Conservation (phyloP, 768 basidiomycete species). For the Tricholoma terreum region DNA sequence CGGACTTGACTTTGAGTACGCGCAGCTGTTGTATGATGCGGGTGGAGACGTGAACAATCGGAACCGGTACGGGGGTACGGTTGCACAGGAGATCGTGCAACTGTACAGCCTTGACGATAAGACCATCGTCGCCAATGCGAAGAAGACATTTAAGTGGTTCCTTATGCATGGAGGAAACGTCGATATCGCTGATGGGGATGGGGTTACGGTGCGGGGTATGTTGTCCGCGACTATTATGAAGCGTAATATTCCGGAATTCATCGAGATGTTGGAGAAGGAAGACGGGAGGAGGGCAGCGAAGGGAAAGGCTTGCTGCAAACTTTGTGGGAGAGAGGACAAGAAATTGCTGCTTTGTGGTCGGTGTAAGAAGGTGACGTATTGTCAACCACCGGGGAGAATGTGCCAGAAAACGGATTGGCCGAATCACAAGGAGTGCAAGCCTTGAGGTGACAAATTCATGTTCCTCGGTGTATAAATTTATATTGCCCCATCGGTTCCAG, state of each 20-base stretch:
- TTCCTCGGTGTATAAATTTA: background rate
- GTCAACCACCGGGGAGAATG: conserved; percentile 22
- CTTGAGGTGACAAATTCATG: conserved; percentile 8
- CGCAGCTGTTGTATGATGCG: conserved; percentile 39
- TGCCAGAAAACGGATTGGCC: conserved; percentile 43
- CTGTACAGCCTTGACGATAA: conserved; percentile 23
- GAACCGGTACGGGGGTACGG: conserved; percentile 38
- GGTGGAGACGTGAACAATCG: conserved; percentile 39
- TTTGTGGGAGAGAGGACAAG: conserved; percentile 31
- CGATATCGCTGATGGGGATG: conserved; percentile 38
- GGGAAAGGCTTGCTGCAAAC: conserved; percentile 27
- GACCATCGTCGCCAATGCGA: conserved; percentile 21
- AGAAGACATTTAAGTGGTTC: conserved; percentile 34
- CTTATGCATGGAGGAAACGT: conserved; percentile 41
- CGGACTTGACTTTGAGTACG: conserved; percentile 37
- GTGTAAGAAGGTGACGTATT: conserved; percentile 36
- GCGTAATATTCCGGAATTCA: conserved; percentile 10
- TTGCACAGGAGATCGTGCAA: conserved; percentile 36
- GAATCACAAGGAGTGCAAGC: conserved; percentile 35
- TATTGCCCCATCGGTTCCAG: background rate
- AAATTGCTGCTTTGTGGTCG: conserved; percentile 28
- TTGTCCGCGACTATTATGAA: conserved; percentile 3
- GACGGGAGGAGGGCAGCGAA: conserved; percentile 27
- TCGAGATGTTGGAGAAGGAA: conserved; percentile 24
- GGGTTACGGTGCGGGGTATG: conserved; percentile 25